Base-by-base conservation (phyloP, 2,329 filamentous ascomycete species). In the Penicillium verrucosum region DNA sequence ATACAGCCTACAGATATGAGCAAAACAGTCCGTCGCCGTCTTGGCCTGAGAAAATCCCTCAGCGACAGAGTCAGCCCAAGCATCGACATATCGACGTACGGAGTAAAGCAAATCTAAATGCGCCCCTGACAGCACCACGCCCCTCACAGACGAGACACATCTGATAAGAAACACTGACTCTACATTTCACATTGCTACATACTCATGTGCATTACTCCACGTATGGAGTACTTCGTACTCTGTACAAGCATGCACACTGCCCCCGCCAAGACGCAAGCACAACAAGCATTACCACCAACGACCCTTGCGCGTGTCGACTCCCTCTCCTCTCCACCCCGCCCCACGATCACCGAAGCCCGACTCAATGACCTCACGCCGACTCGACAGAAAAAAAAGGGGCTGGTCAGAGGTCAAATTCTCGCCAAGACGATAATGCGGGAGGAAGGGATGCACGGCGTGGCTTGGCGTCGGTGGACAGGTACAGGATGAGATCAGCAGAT, bases 361-460 rank as follows among this genome's bases (percentile, higher is more conserved):
- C 18, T 53, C 34, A 21, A 38, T 56, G 47, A 44, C 30, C 32
- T 36, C 40, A 55, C 37, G 44, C 36, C 18, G 49, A 43, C 11
- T 27, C 7, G 14, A 43, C 12, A n/a, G 38, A 40, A 41, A 40
- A 23, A 48, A 48, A 50, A 41, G 55, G 55, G 52, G 44, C 14
- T 55, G 48, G 47, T 34, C 34, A 47, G 51, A 58, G 60, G 32
- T 10, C 11, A 11, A 41, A 57, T 60, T 46, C 34, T 36, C 38
- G 63, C 64, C 62, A 66, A 66, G 64, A 65, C 66, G 59, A 68
- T 67, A 65, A 69, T 67, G 57, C 56, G 57, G 53, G 57, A 60
- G 62, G 56, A 59, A 60, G 61, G 64, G 62, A 70, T 69, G 68
- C 65, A 69, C 63, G 60, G 61, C 58, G 57, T 54, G 56, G 58